Conservation (phyloP, 768 basidiomycete species). For the Ramaria sp. region DNA sequence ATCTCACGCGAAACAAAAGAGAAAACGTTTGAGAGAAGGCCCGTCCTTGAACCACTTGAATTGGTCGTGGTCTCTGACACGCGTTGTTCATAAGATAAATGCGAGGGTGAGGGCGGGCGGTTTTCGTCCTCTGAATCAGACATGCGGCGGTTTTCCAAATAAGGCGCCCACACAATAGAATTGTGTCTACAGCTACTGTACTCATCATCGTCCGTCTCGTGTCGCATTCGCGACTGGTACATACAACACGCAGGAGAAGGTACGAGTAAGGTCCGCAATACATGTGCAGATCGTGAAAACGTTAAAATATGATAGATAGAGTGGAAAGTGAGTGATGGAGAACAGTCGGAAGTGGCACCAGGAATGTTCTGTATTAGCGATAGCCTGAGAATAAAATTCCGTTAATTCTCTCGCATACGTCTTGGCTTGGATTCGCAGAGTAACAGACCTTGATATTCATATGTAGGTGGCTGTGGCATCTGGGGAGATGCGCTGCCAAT, state of each 20-base stretch:
- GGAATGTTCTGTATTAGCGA: background rate
- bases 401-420: background rate
- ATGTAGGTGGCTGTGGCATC: constrained; percentile 6
- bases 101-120: background rate
- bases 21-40: constrained; percentile 54
- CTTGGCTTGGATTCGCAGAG: no score
- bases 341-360: no score
- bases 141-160: background rate
- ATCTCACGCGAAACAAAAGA: constrained; percentile 62
- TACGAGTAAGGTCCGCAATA: constrained; percentile 4
- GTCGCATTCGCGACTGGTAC: background rate
- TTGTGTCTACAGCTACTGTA: background rate
- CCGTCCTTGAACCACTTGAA: constrained; percentile 12
- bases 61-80: background rate
- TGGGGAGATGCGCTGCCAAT: constrained; percentile 21
- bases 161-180: background rate
- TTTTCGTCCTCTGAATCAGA: constrained; percentile 1
- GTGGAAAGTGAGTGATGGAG: background rate
- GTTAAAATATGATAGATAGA: constrained; percentile 4
- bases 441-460: constrained; percentile 7
- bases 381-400: background rate
- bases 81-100: background rate
- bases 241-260: background rate
- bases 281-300: background rate
- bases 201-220: background rate